Evolutionary conservation across 768 basidiomycete species (phyloP).

Genomic region (Podaxis sp.): DNA sequence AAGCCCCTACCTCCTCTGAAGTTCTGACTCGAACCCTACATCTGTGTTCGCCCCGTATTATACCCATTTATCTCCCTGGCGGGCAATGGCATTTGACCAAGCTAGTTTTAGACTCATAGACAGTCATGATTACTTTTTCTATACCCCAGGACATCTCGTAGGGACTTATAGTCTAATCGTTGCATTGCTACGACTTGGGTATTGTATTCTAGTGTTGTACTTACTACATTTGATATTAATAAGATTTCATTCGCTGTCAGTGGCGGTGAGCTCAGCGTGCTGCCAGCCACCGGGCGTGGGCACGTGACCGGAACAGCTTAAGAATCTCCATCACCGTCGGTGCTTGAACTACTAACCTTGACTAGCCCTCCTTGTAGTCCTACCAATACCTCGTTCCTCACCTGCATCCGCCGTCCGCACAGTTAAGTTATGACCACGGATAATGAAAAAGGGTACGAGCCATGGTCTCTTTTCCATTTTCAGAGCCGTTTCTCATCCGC

Average conservation of each 20-base stretch:
- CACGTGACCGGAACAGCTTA: conserved; percentile 5
- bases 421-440: conserved; percentile 14
- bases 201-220: neutral
- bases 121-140: neutral
- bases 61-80: neutral
- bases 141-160: too few species aligned
- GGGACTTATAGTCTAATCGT: neutral
- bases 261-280: neutral
- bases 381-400: neutral
- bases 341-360: conserved; percentile 2
- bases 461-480: neutral
- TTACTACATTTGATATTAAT: neutral
- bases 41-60: neutral
- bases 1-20: conserved; percentile 20
- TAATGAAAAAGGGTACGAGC: conserved; percentile 9
- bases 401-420: neutral
- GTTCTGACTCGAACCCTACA: conserved; percentile 6
- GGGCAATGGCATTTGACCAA: neutral
- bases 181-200: neutral
- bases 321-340: neutral
- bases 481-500: conserved; percentile 12
- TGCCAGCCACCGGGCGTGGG: neutral
- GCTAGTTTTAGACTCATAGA: neutral
- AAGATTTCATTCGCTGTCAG: neutral
- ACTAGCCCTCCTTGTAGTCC: neutral